Conservation (phyloP, 2,329 filamentous ascomycete genomes). For the Clarireedia sp. region DNA sequence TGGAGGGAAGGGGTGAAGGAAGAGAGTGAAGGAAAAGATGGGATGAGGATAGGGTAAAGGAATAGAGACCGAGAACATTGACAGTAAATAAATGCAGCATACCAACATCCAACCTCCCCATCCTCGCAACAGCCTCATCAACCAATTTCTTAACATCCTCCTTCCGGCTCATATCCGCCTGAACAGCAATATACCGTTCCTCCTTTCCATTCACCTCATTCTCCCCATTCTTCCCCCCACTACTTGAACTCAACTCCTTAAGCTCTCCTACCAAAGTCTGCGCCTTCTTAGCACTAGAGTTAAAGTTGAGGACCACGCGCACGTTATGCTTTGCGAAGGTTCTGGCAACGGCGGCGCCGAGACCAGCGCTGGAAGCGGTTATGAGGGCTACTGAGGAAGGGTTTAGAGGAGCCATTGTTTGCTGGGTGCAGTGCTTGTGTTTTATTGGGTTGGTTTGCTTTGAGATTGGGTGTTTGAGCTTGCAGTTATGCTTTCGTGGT, state of each 20-base stretch:
- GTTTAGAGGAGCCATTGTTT: too few species aligned
- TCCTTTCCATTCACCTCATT: not conserved
- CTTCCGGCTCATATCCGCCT: constrained; percentile 58
- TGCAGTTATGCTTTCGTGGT: too few species aligned
- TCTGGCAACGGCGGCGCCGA: constrained; percentile 60
- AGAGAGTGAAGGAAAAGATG: too few species aligned
- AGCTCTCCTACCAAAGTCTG: constrained; percentile 49
- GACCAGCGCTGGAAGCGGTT: constrained; percentile 51
- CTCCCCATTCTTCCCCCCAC: not conserved
- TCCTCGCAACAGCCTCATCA: constrained; percentile 45
- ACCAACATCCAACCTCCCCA: constrained; percentile 62
- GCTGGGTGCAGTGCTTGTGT: too few species aligned
- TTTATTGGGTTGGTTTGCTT: too few species aligned
- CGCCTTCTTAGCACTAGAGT: constrained; percentile 52
- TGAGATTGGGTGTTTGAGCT: too few species aligned
- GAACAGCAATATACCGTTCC: constrained; percentile 40
- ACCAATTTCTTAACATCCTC: constrained; percentile 53
- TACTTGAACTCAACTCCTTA: constrained; percentile 38
- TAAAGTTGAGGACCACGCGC: constrained; percentile 68
- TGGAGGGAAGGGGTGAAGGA: not conserved
- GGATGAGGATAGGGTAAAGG: not conserved
- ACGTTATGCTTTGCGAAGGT: constrained; percentile 61
- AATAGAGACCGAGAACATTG: too few species aligned
- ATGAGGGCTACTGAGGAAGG: constrained; percentile 33
- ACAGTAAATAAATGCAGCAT: not conserved